These are phyloP conservation scores for Glaciozyma martinii DNA, from an alignment of 768 basidiomycete species.

Conservation along the genomic window DNA sequence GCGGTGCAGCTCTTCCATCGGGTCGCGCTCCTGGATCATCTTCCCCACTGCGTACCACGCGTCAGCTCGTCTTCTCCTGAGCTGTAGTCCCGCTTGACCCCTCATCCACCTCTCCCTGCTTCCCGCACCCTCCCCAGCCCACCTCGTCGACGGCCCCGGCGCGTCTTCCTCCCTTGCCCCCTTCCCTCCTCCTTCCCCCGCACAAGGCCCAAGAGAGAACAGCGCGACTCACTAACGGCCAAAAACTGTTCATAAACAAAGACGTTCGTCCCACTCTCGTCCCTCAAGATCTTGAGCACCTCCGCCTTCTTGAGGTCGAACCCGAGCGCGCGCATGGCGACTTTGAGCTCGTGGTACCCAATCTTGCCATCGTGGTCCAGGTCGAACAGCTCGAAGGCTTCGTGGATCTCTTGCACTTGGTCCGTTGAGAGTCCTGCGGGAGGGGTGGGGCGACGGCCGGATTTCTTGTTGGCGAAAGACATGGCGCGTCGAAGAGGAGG, in stretches of 20 bases:
- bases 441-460: not conserved
- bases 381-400: slow-evolving; percentile 98
- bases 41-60: slow-evolving; percentile 58
- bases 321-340: slow-evolving; percentile 94
- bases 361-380: slow-evolving; percentile 92
- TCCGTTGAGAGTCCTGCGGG: slow-evolving; percentile 37
- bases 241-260: slow-evolving; percentile 93
- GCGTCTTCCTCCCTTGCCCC: too few relatives aligned
- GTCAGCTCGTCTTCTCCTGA: not conserved
- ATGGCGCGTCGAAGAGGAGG: not conserved
- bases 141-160: not conserved
- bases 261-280: slow-evolving; percentile 48
- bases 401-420: slow-evolving; percentile 86
- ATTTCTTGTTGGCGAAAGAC: not conserved
- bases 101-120: not conserved
- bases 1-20: slow-evolving; percentile 88
- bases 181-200: not conserved
- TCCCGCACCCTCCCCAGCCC: not conserved
- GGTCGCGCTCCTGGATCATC: slow-evolving; percentile 84
- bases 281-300: slow-evolving; percentile 84
- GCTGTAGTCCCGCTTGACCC: too few relatives aligned
- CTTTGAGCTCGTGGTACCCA: slow-evolving; percentile 98
- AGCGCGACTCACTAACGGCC: slow-evolving; percentile 64
- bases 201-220: slow-evolving; percentile 2
- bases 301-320: slow-evolving; percentile 99